phyloP scores from a whole-genome alignment of 768 basidiomycete species.

The Hydnum rufescens region DNA sequence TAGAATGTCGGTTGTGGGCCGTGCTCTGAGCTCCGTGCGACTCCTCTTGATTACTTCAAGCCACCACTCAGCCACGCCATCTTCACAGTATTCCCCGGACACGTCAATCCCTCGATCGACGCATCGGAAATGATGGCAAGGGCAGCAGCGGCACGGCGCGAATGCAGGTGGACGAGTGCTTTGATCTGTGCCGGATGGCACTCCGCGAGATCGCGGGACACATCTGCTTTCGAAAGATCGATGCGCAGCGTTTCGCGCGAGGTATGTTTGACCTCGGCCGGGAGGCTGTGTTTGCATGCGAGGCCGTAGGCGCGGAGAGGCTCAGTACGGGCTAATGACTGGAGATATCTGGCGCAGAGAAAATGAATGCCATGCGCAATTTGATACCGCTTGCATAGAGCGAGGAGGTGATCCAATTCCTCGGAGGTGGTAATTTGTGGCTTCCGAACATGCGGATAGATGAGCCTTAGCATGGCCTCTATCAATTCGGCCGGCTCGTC shows the following conservation, averaged over 20 bases:
- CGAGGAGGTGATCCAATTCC: background rate
- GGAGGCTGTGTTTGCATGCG: background rate
- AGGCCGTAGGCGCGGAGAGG: slow-evolving; percentile 2
- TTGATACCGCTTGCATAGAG: background rate
- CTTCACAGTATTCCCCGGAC: slow-evolving; percentile 1
- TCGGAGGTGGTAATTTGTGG: background rate
- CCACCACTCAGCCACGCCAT: slow-evolving; percentile 4
- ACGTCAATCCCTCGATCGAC: background rate
- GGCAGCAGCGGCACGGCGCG: background rate
- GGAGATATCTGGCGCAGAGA: background rate
- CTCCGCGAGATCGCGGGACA: background rate
- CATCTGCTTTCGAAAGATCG: background rate
- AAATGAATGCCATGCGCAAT: background rate
- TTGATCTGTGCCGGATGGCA: background rate
- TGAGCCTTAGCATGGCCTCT: background rate
- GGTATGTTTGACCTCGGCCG: background rate
- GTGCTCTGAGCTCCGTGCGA: background rate
- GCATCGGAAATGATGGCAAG: background rate
- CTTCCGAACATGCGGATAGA: background rate
- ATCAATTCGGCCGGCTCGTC: background rate
- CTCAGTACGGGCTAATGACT: background rate
- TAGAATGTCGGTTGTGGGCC: background rate
- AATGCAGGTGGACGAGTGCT: background rate
- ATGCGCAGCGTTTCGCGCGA: background rate
- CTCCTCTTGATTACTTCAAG: background rate